Evolutionary conservation across 352 stramenopile species (phyloP).

Genomic region (Phytopythium aichiense): DNA sequence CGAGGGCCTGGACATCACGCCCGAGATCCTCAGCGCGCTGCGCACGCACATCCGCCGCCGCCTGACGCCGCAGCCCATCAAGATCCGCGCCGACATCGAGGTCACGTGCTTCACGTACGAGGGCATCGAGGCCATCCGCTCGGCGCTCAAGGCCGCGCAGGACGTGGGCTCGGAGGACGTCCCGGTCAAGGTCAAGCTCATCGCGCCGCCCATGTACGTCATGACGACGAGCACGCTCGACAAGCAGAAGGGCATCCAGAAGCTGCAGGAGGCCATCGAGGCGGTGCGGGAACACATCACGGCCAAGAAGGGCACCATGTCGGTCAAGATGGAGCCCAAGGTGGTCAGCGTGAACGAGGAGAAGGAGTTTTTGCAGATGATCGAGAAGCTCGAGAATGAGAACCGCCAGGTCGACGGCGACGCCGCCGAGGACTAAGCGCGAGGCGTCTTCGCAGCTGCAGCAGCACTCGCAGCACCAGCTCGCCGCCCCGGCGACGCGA

Average conservation of each 20-base stretch:
- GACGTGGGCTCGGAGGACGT: slow-evolving; percentile 85
- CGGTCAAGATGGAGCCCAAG: slow-evolving; percentile 99
- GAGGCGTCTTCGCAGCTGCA: background rate
- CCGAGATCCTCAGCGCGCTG: slow-evolving; percentile 86
- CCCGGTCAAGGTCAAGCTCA: slow-evolving; percentile 98
- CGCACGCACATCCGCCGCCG: slow-evolving; percentile 96
- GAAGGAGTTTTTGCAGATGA: slow-evolving; percentile 98
- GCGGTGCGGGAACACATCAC: slow-evolving; percentile 92
- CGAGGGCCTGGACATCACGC: slow-evolving; percentile 88
- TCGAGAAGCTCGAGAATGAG: slow-evolving; percentile 98
- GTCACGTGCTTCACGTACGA: slow-evolving; percentile 99
- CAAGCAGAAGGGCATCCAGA: slow-evolving; percentile 96
- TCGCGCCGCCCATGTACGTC: slow-evolving; percentile 99
- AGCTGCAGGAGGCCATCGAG: slow-evolving; percentile 96
- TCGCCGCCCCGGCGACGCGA: too few relatives aligned
- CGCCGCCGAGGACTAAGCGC: slow-evolving; percentile 90
- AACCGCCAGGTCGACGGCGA: slow-evolving; percentile 98
- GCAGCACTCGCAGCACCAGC: too few relatives aligned
- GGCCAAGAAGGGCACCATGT: slow-evolving; percentile 92
- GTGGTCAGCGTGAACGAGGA: slow-evolving; percentile 98
- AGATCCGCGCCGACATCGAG: slow-evolving; percentile 99
- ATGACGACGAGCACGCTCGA: slow-evolving; percentile 98
- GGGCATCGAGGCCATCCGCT: slow-evolving; percentile 98
- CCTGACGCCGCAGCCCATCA: slow-evolving; percentile 98
- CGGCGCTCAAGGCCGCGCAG: slow-evolving; percentile 92